Base-by-base conservation (phyloP, 2,329 filamentous ascomycete species). In the Fusarium pseudonygamai region DNA sequence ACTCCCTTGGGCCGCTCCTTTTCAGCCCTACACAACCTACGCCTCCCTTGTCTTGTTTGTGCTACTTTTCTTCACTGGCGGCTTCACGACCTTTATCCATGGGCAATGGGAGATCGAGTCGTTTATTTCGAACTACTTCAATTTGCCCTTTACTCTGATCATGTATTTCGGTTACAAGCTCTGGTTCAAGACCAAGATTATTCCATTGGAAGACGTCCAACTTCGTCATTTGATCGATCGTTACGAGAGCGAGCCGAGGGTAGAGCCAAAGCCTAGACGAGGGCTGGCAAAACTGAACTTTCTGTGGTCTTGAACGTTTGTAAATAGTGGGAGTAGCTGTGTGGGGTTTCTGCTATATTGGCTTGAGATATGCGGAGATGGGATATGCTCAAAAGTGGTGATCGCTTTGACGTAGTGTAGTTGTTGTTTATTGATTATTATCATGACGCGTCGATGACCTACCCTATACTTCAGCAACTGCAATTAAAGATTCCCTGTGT, bases 1-100 rank as follows among this genome's bases (percentile, higher is more conserved):
- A 16, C 63, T 66, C n/a, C 49, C 63, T 20, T 66, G 32, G 28
- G 50, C 15, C 3, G 49, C 63, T 28, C 63, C 63, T 13, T 64
- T 66, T 42, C 49, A 64, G 42, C 59, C 42, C 4, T 64, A 49
- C 12, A 37, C 37, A 0, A 56, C 28, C 6, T 56, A 53, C 24
- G 59, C 24, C 7, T 66, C 28, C 10, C 20, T 66, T 16, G 16
- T 22, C 49, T 26, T 64, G 10, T 64, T 57, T 42, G 52, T 66
- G 20, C 13, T 50, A 16, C 43, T 64, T 10, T 47, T 56, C 28
- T 61, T 61, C 15, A 61, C 59, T 22, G 59, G 59, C 16, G 47
- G 36, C 30, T 61, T 22, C 39, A 56, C 59, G 9, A 61, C 59
- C 11, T 61, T 61, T 18, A 15, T 61, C 6, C 59, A 61, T 26